Conservation (phyloP, 805 yeast genomes). For the Yarrowia hollandica region DNA sequence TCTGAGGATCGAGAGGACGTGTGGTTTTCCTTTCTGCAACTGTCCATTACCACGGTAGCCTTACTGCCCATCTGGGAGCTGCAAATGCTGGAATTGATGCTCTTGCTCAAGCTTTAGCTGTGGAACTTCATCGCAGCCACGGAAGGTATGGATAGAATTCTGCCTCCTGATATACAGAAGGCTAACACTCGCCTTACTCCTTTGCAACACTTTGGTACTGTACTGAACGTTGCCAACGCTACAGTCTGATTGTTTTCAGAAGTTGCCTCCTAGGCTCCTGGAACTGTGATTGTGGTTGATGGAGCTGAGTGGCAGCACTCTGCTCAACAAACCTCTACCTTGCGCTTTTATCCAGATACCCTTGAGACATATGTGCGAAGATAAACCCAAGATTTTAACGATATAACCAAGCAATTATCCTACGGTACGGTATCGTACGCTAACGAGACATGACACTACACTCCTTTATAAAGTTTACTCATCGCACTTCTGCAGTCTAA, state of each 20-base stretch:
- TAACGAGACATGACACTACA: too few relatives aligned
- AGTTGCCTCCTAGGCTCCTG: constrained; percentile 76
- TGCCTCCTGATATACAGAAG: constrained; percentile 46
- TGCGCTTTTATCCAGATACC: background rate
- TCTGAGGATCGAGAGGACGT: constrained; percentile 65
- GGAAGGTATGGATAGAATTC: constrained; percentile 75
- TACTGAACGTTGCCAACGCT: constrained; percentile 81
- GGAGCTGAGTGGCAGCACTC: constrained; percentile 94
- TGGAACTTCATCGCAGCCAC: constrained; percentile 83
- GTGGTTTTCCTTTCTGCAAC: constrained; percentile 84
- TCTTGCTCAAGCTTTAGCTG: constrained; percentile 76
- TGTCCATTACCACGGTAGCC: constrained; percentile 87
- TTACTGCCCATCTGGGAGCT: constrained; percentile 86
- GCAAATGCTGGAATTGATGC: constrained; percentile 97
- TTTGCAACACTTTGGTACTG: constrained; percentile 52
- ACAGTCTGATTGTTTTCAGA: constrained; percentile 81
- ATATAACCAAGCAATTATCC: too few relatives aligned
- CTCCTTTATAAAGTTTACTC: background rate
- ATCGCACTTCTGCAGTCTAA: background rate
- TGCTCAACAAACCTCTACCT: background rate
- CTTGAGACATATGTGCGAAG: constrained; percentile 1
- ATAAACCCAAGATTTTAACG: constrained; percentile 2
- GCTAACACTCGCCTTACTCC: constrained; percentile 55
- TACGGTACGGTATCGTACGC: too few relatives aligned
- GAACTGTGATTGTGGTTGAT: constrained; percentile 81